Evolutionary conservation across 2,329 filamentous ascomycete genomes (phyloP).

Genomic region (Nannizziopsis arthrosporioides): DNA sequence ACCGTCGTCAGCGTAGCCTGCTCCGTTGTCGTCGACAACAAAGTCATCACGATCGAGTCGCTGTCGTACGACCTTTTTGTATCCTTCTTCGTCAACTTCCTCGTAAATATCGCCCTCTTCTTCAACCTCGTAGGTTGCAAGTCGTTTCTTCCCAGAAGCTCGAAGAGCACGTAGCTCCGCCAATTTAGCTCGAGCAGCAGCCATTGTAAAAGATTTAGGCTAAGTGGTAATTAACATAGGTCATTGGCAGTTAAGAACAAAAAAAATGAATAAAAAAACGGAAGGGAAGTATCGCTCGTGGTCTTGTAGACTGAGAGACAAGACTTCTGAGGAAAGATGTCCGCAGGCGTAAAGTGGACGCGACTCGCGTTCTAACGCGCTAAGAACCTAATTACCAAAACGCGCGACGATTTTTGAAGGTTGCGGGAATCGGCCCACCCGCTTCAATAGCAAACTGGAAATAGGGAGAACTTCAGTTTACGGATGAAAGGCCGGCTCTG

Average conservation of each 20-base stretch:
- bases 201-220: conserved; percentile 10
- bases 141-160: conserved; percentile 79
- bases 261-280: background rate
- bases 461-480: no score
- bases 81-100: conserved; percentile 90
- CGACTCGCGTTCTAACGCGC: conserved; percentile 7
- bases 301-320: background rate
- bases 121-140: conserved; percentile 75
- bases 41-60: conserved; percentile 92
- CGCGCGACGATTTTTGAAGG: no score
- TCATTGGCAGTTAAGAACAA: background rate
- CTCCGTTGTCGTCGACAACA: conserved; percentile 91
- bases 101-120: conserved; percentile 82
- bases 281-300: no score
- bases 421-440: no score
- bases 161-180: conserved; percentile 76
- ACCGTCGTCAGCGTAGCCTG: conserved; percentile 86
- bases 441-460: no score
- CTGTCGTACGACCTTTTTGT: conserved; percentile 87
- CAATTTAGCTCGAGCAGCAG: conserved; percentile 18
- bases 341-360: background rate
- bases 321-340: background rate
- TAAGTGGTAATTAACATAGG: background rate
- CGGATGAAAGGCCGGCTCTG: no score
- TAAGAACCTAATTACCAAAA: background rate